Evolutionary conservation across 768 basidiomycete species (phyloP).

Genomic region (Agrocybe praecox): DNA sequence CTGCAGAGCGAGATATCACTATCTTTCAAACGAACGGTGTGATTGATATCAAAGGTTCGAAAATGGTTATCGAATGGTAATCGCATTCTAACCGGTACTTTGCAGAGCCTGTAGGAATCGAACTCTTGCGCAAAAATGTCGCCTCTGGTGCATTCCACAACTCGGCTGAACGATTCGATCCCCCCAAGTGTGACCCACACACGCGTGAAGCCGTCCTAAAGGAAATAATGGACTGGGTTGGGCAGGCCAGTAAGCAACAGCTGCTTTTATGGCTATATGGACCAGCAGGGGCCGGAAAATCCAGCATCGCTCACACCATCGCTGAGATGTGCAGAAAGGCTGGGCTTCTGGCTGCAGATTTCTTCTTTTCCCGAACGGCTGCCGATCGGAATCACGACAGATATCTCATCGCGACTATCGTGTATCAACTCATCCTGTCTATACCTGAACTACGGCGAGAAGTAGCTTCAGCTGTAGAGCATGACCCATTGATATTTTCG

Average conservation of each 20-base stretch:
- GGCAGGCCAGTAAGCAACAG: not conserved
- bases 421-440: slow-evolving; percentile 13
- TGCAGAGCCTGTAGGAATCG: not conserved
- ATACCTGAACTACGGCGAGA: slow-evolving; percentile 8
- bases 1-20: not conserved
- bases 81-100: not conserved
- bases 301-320: slow-evolving; percentile 14
- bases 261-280: slow-evolving; percentile 18
- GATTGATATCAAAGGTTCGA: not conserved
- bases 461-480: slow-evolving; percentile 7
- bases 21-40: not conserved
- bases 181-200: slow-evolving; percentile 15
- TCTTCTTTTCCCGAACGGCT: slow-evolving; percentile 19
- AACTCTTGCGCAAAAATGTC: slow-evolving; percentile 5
- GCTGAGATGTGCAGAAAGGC: slow-evolving; percentile 8
- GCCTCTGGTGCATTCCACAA: slow-evolving; percentile 10
- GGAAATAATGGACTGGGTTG: slow-evolving; percentile 14
- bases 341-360: slow-evolving; percentile 11
- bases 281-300: slow-evolving; percentile 21
- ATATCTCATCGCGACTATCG: slow-evolving; percentile 15
- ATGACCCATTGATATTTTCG: slow-evolving; percentile 10
- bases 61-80: not conserved
- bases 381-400: slow-evolving; percentile 8
- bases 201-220: slow-evolving; percentile 11
- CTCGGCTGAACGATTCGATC: slow-evolving; percentile 18